Evolutionary conservation across 257 asterid species (phyloP).

Genomic region (Striga asiatica): DNA sequence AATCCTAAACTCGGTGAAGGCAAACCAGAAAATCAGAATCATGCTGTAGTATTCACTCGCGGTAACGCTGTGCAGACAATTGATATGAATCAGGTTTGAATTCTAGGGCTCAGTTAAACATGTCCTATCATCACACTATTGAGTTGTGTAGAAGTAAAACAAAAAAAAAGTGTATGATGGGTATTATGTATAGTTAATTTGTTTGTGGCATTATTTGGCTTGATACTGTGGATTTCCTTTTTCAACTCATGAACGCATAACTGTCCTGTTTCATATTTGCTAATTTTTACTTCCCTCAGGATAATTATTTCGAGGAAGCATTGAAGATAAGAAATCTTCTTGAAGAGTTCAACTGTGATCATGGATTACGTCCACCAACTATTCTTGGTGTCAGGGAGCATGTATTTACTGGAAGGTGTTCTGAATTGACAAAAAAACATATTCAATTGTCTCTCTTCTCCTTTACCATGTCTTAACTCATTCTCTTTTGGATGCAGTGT

Average conservation of each 20-base stretch:
- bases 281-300: conserved; percentile 33
- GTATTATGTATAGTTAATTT: background rate
- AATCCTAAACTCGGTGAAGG: conserved; percentile 99
- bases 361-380: conserved; percentile 77
- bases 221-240: conserved; percentile 2
- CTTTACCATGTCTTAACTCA: conserved; percentile 15
- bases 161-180: too few species aligned
- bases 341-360: conserved; percentile 71
- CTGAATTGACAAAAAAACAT: conserved; percentile 4
- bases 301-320: conserved; percentile 96
- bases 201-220: conserved; percentile 7
- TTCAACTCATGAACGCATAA: background rate
- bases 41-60: conserved; percentile 87
- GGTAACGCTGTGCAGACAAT: conserved; percentile 96
- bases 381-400: conserved; percentile 99
- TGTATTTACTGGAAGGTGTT: conserved; percentile 94
- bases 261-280: conserved; percentile 6
- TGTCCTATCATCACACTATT: conserved; percentile 4
- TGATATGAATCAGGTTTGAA: conserved; percentile 96
- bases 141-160: conserved; percentile 12
- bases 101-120: conserved; percentile 9
- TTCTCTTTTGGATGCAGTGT: conserved; percentile 55
- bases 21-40: conserved; percentile 98
- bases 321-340: conserved; percentile 95
- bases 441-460: background rate